Evolutionary conservation across 1,284 basidiomycete species (phyloP), one percentile per base, ranked within the genome.

Genomic region (Polyporus tsugae): DNA sequence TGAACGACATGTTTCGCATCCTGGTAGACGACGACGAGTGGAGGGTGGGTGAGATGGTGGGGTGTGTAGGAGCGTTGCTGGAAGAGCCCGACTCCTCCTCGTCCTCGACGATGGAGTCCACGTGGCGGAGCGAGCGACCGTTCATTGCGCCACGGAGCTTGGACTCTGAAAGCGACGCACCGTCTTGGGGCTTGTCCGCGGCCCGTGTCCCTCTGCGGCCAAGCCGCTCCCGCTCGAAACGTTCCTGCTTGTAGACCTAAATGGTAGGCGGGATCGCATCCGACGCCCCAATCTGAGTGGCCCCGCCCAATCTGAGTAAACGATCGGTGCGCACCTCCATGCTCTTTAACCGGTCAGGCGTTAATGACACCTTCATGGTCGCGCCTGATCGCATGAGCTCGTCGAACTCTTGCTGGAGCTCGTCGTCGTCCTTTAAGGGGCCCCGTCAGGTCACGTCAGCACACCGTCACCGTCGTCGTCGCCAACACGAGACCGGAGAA

Each of bases 331-430:
- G 79, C 81, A 96, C 96, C 85, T 97, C 95, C 87, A 96, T 96
- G 49, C 90, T 94, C 79, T 91, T 93, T 66, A 98, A 83, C 63
- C 96, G 86, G 82, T 97, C 93, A 66, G 97, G 97, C 36, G 97
- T 99, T 69, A 98, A 85, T 60, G 95, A 97, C 75, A 99, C 92
- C 79, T 96, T 97, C 91, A 97, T 94, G 10, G 96, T 97, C 65
- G 92, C 85, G 65, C 91, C 90, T 68, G 93, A 95, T 64, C 89
- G 88, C 88, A 98, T 91, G 78, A 97, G 84, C 78, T 95, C 90
- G 80, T 98, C 96, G 79, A 98, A 98, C 78, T 96, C 94, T 70
- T 92, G 86, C 67, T 87, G 84, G 73, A 87, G 82, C 19, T 84
- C 82, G 55, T 86, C 84, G 74, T 87, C 87, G 85, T 90, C 78